phyloP scores from a whole-genome alignment of 2,329 filamentous ascomycete genomes.

The Allantophomopsis lycopodina region DNA sequence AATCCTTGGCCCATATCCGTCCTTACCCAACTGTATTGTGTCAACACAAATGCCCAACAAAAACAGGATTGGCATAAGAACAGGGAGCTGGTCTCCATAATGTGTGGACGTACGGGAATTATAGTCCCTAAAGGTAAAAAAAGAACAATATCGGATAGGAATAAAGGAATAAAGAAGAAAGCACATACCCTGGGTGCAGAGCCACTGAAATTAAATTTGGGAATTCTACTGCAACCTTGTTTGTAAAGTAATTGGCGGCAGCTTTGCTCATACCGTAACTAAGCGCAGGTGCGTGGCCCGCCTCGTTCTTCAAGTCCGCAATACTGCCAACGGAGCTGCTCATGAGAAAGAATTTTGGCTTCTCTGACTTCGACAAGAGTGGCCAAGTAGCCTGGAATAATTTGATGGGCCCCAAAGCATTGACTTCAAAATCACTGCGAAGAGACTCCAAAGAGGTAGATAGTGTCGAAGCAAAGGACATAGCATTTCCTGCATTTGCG shows the following conservation, averaged over 20 bases:
- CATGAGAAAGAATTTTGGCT: constrained; percentile 24
- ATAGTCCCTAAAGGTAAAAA: no score
- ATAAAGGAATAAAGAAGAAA: background rate
- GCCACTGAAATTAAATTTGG: constrained; percentile 18
- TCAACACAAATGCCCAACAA: no score
- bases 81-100: no score
- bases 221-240: constrained; percentile 23
- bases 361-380: constrained; percentile 20
- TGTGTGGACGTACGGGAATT: no score
- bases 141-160: no score
- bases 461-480: constrained; percentile 15
- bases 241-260: constrained; percentile 20
- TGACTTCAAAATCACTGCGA: constrained; percentile 23
- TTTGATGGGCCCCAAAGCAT: constrained; percentile 26
- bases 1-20: constrained; percentile 26
- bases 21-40: constrained; percentile 18
- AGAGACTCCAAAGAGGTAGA: constrained; percentile 22
- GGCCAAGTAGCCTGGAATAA: constrained; percentile 28
- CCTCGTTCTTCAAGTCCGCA: constrained; percentile 4
- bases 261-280: constrained; percentile 31
- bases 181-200: constrained; percentile 15
- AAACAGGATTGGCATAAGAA: no score
- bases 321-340: constrained; percentile 15
- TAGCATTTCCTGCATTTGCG: constrained; percentile 31
- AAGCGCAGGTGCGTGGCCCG: constrained; percentile 5